These are phyloP conservation scores for Tricholoma hemisulphureum DNA, from an alignment of 768 basidiomycete genomes.

Conservation along the genomic window DNA sequence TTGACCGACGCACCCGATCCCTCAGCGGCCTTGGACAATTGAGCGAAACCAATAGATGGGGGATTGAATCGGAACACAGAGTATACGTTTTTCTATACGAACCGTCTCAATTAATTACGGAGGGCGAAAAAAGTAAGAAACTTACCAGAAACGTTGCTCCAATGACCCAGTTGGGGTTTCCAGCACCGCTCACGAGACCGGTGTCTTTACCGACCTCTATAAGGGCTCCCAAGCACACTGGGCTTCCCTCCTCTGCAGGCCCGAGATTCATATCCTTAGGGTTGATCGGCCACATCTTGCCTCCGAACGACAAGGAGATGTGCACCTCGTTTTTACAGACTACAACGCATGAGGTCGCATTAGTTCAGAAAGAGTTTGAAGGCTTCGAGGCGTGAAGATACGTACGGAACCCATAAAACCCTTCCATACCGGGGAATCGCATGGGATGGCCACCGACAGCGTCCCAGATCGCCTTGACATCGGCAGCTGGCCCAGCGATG, in stretches of 20 bases:
- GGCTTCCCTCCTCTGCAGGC: slow-evolving; percentile 30
- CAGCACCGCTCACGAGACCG: slow-evolving; percentile 36
- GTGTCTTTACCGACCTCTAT: slow-evolving; percentile 62
- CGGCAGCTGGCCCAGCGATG: slow-evolving; percentile 75
- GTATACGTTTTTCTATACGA: slow-evolving; percentile 58
- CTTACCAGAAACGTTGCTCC: slow-evolving; percentile 73
- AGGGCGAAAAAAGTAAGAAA: slow-evolving; percentile 4
- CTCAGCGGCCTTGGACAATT: slow-evolving; percentile 42
- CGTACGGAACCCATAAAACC: slow-evolving; percentile 81
- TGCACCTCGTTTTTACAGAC: slow-evolving; percentile 67
- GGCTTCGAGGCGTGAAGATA: slow-evolving; percentile 4
- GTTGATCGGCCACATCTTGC: slow-evolving; percentile 73
- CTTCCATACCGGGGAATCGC: slow-evolving; percentile 36
- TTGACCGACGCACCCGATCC: no score
- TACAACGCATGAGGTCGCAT: no score
- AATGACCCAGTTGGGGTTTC: slow-evolving; percentile 58
- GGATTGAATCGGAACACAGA: slow-evolving; percentile 46
- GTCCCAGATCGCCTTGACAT: slow-evolving; percentile 62
- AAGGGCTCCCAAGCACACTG: slow-evolving; percentile 60
- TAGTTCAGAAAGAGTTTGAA: no score
- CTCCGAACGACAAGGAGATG: slow-evolving; percentile 74
- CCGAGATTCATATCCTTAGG: slow-evolving; percentile 81
- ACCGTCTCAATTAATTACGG: neutral
- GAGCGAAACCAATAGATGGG: slow-evolving; percentile 51
- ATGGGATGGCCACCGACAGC: slow-evolving; percentile 50